Percentiles rank a stretch among this genome's conserved stretches.
Evolutionary conservation across 148 eudicot genomes (phyloP).

Genomic region (Silene uniflora): DNA sequence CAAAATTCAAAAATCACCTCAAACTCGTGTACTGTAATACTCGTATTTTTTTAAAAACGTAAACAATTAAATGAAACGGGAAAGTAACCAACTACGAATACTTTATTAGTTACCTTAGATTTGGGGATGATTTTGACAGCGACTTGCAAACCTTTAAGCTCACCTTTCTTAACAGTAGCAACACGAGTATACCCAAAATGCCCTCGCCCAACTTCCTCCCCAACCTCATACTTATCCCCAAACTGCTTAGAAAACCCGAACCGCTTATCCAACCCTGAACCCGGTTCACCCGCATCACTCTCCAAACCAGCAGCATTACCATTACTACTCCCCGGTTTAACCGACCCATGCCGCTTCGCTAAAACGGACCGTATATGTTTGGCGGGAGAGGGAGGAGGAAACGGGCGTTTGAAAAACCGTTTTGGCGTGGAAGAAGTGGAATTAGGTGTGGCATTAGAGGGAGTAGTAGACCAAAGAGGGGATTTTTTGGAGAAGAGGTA

Average conservation of each 20-base stretch:
- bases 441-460: slow-evolving; percentile 29
- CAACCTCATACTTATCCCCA: slow-evolving; percentile 67
- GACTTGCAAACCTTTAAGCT: slow-evolving; percentile 63
- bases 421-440: slow-evolving; percentile 55
- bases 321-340: slow-evolving; percentile 48
- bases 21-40: no score
- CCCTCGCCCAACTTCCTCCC: slow-evolving; percentile 95
- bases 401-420: slow-evolving; percentile 49
- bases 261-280: slow-evolving; percentile 56
- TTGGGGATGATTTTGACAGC: slow-evolving; percentile 94
- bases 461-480: slow-evolving; percentile 35
- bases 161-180: slow-evolving; percentile 75
- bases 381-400: slow-evolving; percentile 69
- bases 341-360: slow-evolving; percentile 63
- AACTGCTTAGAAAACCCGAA: slow-evolving; percentile 80
- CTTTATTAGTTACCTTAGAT: slow-evolving; percentile 44
- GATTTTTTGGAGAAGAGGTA: slow-evolving; percentile 67
- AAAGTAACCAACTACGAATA: neutral
- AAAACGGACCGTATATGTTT: slow-evolving; percentile 68
- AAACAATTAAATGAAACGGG: neutral
- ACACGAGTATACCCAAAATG: slow-evolving; percentile 92
- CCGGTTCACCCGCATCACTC: slow-evolving; percentile 11
- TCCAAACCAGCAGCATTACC: slow-evolving; percentile 29
- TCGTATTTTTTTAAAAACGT: neutral
- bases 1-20: slow-evolving; percentile 5